Evolutionary conservation across 805 yeast species (phyloP).

Genomic region (Schizosaccharomyces osmophilus): DNA sequence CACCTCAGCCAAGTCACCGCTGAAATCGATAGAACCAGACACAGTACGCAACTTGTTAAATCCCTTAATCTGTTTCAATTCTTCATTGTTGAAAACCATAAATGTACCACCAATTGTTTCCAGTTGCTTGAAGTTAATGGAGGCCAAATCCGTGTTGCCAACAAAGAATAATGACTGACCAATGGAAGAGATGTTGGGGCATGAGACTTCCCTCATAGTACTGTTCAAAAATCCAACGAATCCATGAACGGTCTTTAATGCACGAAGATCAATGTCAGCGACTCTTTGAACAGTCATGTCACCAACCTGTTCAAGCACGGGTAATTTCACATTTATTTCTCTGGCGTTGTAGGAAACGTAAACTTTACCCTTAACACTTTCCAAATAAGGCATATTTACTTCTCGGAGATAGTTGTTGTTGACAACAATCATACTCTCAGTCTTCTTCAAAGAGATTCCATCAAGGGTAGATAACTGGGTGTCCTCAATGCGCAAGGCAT

Average conservation of each 20-base stretch:
- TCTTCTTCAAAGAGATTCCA: neutral
- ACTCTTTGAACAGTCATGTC: constrained; percentile 69
- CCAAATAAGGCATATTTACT: constrained; percentile 44
- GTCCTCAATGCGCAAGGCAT: neutral
- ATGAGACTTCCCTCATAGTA: constrained; percentile 20
- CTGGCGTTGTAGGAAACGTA: constrained; percentile 71
- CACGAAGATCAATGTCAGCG: constrained; percentile 41
- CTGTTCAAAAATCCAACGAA: constrained; percentile 62
- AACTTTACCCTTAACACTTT: constrained; percentile 38
- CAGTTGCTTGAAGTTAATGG: constrained; percentile 43
- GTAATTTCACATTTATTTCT: constrained; percentile 30
- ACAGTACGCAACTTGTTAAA: constrained; percentile 50
- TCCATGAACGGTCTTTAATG: constrained; percentile 49
- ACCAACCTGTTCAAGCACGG: constrained; percentile 56
- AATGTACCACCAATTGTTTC: constrained; percentile 63
- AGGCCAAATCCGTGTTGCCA: constrained; percentile 49
- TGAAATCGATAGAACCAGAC: constrained; percentile 68
- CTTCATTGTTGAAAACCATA: constrained; percentile 61
- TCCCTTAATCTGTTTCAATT: constrained; percentile 38
- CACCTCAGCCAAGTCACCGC: constrained; percentile 63
- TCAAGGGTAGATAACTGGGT: neutral
- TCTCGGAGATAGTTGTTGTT: constrained; percentile 57
- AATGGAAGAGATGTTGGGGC: constrained; percentile 28
- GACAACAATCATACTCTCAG: constrained; percentile 25
- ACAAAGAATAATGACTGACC: constrained; percentile 52